Percentiles rank a stretch among this genome's conserved stretches.
Evolutionary conservation across 768 basidiomycete genomes (phyloP).

Genomic region (Kwoniella europaea): DNA sequence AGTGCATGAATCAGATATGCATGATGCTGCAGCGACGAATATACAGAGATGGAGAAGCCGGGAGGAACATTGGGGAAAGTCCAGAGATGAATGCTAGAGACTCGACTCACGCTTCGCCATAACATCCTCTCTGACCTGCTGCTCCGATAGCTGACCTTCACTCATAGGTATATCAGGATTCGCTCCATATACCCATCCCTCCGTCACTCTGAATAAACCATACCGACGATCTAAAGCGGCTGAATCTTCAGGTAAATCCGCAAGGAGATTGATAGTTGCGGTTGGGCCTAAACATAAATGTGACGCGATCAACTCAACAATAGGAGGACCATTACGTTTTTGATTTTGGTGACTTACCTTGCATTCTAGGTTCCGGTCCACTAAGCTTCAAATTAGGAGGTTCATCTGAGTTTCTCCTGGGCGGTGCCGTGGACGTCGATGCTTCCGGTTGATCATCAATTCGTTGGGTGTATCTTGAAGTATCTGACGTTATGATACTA

Average conservation of each 20-base stretch:
- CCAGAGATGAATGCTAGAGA: not conserved
- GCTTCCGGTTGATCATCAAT: not conserved
- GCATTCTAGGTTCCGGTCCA: constrained; percentile 20
- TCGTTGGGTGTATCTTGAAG: not conserved
- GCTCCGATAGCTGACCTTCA: constrained; percentile 14
- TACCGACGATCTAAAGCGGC: constrained; percentile 21
- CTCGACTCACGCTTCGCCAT: constrained; percentile 14
- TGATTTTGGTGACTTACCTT: constrained; percentile 2
- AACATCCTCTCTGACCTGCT: constrained; percentile 23
- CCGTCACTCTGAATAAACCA: constrained; percentile 21
- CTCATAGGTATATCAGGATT: constrained; percentile 19
- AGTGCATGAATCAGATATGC: no score
- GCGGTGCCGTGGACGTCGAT: not conserved
- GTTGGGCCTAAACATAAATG: constrained; percentile 12
- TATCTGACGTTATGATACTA: not conserved
- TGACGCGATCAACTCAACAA: no score
- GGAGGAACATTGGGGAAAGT: no score
- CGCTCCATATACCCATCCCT: constrained; percentile 22
- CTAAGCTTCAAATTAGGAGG: constrained; percentile 21
- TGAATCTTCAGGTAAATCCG: constrained; percentile 11
- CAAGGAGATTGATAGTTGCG: constrained; percentile 15
- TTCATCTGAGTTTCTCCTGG: constrained; percentile 6
- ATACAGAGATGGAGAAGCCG: no score
- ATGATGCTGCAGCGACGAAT: no score
- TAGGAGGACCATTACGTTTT: no score